These are phyloP conservation scores for Calonectria naviculata DNA, from an alignment of 2,329 filamentous ascomycete genomes.

Conservation along the genomic window DNA sequence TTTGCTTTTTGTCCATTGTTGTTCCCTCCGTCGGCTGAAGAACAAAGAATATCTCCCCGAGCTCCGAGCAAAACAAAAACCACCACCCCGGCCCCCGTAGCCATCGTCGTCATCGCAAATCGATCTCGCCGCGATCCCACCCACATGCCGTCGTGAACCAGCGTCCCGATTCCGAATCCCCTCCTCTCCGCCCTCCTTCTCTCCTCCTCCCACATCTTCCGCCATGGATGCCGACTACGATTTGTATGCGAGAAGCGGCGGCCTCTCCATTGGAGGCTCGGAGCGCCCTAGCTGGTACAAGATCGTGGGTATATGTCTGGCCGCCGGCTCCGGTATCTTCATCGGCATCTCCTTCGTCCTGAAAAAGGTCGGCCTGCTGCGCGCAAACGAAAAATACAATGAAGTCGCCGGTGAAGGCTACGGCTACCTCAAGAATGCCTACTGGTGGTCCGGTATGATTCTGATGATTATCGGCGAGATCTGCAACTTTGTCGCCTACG, in stretches of 20 bases:
- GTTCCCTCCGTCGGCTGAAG: not conserved
- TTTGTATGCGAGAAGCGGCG: slow-evolving; percentile 36
- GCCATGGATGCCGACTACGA: slow-evolving; percentile 35
- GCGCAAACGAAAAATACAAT: slow-evolving; percentile 95
- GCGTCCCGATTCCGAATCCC: slow-evolving; percentile 23
- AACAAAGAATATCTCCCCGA: not conserved
- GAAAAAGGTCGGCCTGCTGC: slow-evolving; percentile 92
- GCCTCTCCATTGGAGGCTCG: slow-evolving; percentile 24
- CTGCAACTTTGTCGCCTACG: slow-evolving; percentile 97
- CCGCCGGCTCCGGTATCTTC: slow-evolving; percentile 88
- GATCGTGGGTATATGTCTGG: slow-evolving; percentile 85
- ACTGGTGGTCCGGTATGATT: slow-evolving; percentile 96
- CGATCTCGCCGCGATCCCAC: slow-evolving; percentile 22
- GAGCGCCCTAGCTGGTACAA: slow-evolving; percentile 74
- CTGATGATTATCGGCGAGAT: slow-evolving; percentile 97
- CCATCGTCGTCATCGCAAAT: slow-evolving; percentile 35
- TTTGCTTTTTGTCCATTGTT: slow-evolving; percentile 10
- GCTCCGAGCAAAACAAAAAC: slow-evolving; percentile 2
- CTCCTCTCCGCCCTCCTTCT: slow-evolving; percentile 7
- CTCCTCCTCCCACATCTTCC: not conserved
- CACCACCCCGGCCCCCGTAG: not conserved
- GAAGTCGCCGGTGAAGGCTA: slow-evolving; percentile 97
- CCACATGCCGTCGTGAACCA: slow-evolving; percentile 40
- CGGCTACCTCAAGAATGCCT: slow-evolving; percentile 93
- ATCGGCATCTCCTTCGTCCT: slow-evolving; percentile 96